Evolutionary conservation across 2,329 filamentous ascomycete species (phyloP).

Genomic region (Colletotrichum tabaci): DNA sequence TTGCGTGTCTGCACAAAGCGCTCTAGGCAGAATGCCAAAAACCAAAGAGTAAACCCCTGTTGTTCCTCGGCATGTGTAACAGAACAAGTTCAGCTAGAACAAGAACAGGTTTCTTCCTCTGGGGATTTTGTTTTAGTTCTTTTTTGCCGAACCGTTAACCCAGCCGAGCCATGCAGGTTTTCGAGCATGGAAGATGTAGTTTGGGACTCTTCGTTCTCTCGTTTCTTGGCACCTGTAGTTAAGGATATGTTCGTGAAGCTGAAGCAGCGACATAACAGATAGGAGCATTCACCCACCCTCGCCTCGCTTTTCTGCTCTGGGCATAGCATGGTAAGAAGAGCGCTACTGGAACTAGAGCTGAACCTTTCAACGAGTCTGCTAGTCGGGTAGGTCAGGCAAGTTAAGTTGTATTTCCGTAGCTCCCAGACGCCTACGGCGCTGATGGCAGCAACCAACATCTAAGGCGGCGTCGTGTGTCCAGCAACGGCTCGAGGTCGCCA

Average conservation of each 20-base stretch:
- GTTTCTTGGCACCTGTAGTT: background rate
- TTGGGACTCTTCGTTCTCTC: background rate
- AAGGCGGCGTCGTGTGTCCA: background rate
- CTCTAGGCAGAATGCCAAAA: slow-evolving; percentile 1
- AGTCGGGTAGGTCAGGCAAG: too few relatives aligned
- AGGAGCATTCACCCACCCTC: slow-evolving; percentile 6
- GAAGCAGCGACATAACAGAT: background rate
- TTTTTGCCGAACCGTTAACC: background rate
- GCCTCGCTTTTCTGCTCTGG: slow-evolving; percentile 19
- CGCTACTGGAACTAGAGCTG: background rate
- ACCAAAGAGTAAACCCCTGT: background rate
- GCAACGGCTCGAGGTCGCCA: background rate
- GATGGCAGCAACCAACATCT: too few relatives aligned
- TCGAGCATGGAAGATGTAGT: slow-evolving; percentile 10
- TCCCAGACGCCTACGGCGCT: too few relatives aligned
- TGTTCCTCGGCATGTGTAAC: background rate
- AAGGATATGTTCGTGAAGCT: slow-evolving; percentile 8
- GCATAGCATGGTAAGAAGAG: background rate
- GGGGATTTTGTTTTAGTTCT: too few relatives aligned
- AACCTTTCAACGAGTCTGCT: background rate
- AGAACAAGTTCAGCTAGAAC: too few relatives aligned
- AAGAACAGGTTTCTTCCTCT: background rate
- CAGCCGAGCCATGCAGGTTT: slow-evolving; percentile 19
- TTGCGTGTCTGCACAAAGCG: slow-evolving; percentile 1
- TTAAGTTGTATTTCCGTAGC: background rate